Evolutionary conservation across 2,329 filamentous ascomycete species (phyloP).

Genomic region (Fusarium staphyleae): DNA sequence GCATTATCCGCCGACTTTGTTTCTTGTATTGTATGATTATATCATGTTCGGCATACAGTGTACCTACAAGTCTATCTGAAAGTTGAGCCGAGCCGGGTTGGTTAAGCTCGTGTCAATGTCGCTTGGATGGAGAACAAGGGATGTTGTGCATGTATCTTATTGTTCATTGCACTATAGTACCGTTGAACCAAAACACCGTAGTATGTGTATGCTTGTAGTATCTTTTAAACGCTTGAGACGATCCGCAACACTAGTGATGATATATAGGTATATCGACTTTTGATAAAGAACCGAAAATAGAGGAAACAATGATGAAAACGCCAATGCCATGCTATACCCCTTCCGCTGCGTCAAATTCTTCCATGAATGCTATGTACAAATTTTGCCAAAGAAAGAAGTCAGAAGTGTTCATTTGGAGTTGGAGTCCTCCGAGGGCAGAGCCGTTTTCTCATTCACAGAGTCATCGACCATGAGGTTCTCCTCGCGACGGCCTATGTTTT

Average conservation of each 20-base stretch:
- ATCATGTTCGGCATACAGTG: constrained; percentile 7
- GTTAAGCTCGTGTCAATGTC: background rate
- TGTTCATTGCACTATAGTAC: background rate
- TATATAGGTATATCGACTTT: too few relatives aligned
- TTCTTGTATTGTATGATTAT: constrained; percentile 19
- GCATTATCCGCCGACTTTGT: constrained; percentile 14
- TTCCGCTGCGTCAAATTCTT: constrained; percentile 14
- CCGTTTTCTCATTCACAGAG: constrained; percentile 42
- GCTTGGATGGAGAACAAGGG: background rate
- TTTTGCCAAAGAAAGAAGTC: background rate
- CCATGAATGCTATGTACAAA: background rate
- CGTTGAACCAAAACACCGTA: background rate
- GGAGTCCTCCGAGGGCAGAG: constrained; percentile 27
- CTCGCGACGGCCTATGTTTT: constrained; percentile 30
- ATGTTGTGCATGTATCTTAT: background rate
- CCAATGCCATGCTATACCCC: constrained; percentile 34
- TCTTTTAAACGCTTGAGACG: background rate
- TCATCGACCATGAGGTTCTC: constrained; percentile 36
- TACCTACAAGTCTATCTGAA: constrained; percentile 2
- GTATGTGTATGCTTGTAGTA: constrained; percentile 3
- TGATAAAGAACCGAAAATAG: background rate
- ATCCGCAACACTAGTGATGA: background rate
- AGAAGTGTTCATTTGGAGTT: constrained; percentile 20
- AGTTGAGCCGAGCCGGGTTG: background rate
- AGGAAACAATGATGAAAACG: constrained; percentile 25